These are phyloP conservation scores for Paecilomyces formosus DNA, from an alignment of 2,329 filamentous ascomycete species.

Conservation along the genomic window DNA sequence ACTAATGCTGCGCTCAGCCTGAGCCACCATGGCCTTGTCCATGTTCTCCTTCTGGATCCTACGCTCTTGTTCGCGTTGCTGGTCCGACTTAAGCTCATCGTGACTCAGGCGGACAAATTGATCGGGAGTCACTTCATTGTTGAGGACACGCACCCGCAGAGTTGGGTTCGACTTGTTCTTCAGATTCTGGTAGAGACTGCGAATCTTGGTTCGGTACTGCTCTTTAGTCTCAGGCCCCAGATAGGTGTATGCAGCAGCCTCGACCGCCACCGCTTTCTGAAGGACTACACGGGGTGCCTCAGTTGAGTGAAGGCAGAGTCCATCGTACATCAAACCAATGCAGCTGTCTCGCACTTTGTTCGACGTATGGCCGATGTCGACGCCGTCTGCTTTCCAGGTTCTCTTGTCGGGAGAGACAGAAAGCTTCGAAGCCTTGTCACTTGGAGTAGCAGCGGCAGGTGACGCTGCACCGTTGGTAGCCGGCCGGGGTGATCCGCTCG, in stretches of 20 bases:
- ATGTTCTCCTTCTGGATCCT: conserved; percentile 86
- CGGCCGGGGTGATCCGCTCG: conserved; percentile 35
- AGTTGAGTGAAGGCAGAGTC: conserved; percentile 64
- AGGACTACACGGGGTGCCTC: conserved; percentile 59
- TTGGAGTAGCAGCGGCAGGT: conserved; percentile 39
- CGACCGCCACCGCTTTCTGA: conserved; percentile 59
- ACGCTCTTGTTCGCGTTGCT: conserved; percentile 68
- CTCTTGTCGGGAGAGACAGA: conserved; percentile 64
- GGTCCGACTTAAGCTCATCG: conserved; percentile 83
- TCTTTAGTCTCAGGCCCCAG: conserved; percentile 63
- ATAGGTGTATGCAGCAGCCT: conserved; percentile 64
- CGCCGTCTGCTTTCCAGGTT: conserved; percentile 71
- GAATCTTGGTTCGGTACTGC: conserved; percentile 80
- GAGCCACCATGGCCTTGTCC: conserved; percentile 91
- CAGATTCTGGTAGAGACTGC: conserved; percentile 87
- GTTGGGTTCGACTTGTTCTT: conserved; percentile 83
- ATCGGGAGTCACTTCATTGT: conserved; percentile 62
- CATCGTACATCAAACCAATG: conserved; percentile 89
- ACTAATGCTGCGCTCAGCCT: conserved; percentile 84
- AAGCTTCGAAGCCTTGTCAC: conserved; percentile 46
- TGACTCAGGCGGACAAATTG: conserved; percentile 79
- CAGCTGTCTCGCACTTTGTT: conserved; percentile 71
- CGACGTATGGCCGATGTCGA: conserved; percentile 69
- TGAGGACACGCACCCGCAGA: conserved; percentile 68
- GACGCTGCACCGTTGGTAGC: conserved; percentile 49